Evolutionary conservation across 2,329 filamentous ascomycete species (phyloP), one percentile per base, ranked within the genome.

Genomic region (Cladosporium colombiae): DNA sequence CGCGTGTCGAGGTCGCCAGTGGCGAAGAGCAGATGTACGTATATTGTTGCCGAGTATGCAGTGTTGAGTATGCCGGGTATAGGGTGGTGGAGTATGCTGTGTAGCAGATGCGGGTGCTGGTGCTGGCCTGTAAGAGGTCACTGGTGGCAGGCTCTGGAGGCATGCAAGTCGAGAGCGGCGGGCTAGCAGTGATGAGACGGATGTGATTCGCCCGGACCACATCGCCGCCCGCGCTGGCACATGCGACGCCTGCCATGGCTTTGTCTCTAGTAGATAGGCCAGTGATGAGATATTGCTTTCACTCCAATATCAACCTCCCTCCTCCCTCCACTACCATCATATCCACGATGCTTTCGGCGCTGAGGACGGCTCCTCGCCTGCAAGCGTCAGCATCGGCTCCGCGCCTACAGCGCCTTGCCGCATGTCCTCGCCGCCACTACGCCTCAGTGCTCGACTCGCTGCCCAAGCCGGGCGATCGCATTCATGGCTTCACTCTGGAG

Each of bases 401-500:
- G 16, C 61, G 61, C 35, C 33, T 63, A n/a, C 59, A 62, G 59
- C 44, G 59, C 59, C 59, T 62, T 21, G 50, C 49, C 37, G 61
- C 50, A 35, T 40, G 50, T 18, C 61, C 61, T 53, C 55, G 62
- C 33, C 71, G 78, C 65, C 73, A 72, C 61, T 84, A 84, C 76
- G 83, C 87, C 72, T 90, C 91, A 59, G 87, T 94, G 56, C 92
- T 91, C 21, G 90, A 92, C 75, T 83, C 86, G 73, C 90, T 91
- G 71, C 93, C 93, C 6, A 88, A 87, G 68, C 86, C 90, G 1
- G 95, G 95, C 75, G 89, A 94, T 75, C 90, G 91, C 79, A 86
- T 98, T 49, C 91, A 98, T 78, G 95, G 95, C 74, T 99, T 99
- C 81, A 97, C 93, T 0, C 83, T 99, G 63, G 84, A 93, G 74